Evolutionary conservation across 2,329 filamentous ascomycete species (phyloP).

Genomic region (Verticillium dahliae): DNA sequence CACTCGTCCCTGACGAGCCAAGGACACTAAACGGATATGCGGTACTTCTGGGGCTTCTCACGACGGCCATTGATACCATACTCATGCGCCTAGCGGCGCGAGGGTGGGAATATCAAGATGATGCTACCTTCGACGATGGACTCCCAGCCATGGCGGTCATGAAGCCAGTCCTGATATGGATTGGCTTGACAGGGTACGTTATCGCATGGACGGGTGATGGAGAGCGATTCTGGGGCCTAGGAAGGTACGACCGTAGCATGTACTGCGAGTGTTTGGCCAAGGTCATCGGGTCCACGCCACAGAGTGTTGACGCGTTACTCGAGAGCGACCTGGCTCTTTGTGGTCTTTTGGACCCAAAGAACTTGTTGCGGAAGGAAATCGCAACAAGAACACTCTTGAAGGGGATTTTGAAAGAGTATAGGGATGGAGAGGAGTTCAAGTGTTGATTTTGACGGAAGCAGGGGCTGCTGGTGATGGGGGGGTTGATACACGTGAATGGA

Average conservation of each 20-base stretch:
- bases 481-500: background rate
- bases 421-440: background rate
- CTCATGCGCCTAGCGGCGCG: background rate
- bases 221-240: background rate
- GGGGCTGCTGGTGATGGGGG: background rate
- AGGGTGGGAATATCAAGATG: background rate
- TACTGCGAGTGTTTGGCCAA: conserved; percentile 17
- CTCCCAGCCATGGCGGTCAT: conserved; percentile 3
- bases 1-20: conserved; percentile 23
- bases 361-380: conserved; percentile 5
- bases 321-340: conserved; percentile 16
- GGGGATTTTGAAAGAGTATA: conserved; percentile 3
- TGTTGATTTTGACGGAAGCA: background rate
- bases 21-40: conserved; percentile 22
- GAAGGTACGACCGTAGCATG: conserved; percentile 15
- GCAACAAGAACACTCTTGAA: conserved; percentile 2
- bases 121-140: background rate
- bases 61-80: conserved; percentile 13
- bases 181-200: conserved; percentile 19
- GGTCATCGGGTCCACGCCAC: conserved; percentile 10
- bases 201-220: conserved; percentile 14
- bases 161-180: conserved; percentile 18
- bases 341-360: conserved; percentile 9
- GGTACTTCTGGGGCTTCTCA: conserved; percentile 20
- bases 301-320: conserved; percentile 9